phyloP scores from a whole-genome alignment of 352 stramenopile genomes.

The Stramenopiles sp. region DNA sequence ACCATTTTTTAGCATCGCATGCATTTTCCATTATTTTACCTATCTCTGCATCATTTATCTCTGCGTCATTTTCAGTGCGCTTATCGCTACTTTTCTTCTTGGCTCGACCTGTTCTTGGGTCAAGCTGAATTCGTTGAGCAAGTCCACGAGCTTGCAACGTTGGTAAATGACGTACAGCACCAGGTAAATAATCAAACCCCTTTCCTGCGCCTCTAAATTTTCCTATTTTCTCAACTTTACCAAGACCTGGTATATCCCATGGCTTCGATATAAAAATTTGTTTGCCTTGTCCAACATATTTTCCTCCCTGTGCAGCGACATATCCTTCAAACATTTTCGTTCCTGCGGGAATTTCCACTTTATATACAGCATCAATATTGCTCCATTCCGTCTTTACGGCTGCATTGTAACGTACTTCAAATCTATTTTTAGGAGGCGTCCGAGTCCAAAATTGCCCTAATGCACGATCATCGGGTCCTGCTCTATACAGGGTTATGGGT shows the following conservation, averaged over 20 bases:
- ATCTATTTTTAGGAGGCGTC: neutral
- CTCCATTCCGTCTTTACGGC: neutral
- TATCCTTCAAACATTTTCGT: neutral
- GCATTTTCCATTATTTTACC: no score
- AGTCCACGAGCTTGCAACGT: no score
- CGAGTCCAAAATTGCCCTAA: neutral
- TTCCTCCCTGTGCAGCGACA: neutral
- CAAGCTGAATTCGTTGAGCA: no score
- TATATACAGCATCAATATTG: neutral
- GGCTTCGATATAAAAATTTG: neutral
- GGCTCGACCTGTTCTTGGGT: no score
- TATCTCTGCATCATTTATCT: no score
- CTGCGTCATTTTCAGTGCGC: no score
- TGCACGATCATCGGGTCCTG: neutral
- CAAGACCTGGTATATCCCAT: neutral
- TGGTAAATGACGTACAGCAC: neutral
- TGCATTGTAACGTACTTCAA: neutral
- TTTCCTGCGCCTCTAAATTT: neutral
- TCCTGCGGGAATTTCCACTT: constrained; percentile 1
- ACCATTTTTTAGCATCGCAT: no score
- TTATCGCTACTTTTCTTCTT: no score
- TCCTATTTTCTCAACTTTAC: neutral
- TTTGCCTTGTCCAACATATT: neutral
- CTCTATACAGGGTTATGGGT: neutral
- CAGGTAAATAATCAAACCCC: neutral